phyloP scores from a whole-genome alignment of 1,284 basidiomycete genomes.

The Schizophyllum commune region DNA sequence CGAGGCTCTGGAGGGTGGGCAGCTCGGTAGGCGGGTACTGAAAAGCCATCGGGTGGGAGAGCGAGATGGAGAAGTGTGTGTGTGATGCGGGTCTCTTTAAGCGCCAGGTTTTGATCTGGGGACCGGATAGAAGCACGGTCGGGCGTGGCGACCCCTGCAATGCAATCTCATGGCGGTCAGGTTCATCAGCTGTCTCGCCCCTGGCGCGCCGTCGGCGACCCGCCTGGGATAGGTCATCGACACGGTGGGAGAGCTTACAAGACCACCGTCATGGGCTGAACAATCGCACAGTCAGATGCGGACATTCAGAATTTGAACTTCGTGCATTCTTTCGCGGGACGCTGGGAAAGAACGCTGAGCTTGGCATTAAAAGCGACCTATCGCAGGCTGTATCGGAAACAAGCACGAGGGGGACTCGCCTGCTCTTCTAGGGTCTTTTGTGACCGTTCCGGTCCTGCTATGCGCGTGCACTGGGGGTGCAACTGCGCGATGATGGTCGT shows the following conservation, averaged over 20 bases:
- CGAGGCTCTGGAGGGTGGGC: constrained; percentile 33
- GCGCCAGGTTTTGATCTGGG: neutral
- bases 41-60: neutral
- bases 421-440: neutral
- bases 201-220: too few relatives aligned
- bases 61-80: neutral
- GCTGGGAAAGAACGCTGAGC: too few relatives aligned
- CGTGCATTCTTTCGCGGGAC: too few relatives aligned
- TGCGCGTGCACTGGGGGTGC: neutral
- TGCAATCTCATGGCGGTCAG: too few relatives aligned
- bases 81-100: neutral
- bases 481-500: neutral
- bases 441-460: neutral
- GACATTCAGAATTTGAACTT: too few relatives aligned
- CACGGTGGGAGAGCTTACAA: too few relatives aligned
- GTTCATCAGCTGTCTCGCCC: too few relatives aligned
- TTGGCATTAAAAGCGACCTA: neutral
- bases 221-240: too few relatives aligned
- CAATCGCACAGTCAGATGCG: too few relatives aligned
- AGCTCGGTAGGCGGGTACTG: neutral
- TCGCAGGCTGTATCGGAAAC: neutral
- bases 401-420: neutral
- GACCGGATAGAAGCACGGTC: neutral
- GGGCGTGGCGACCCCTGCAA: too few relatives aligned
- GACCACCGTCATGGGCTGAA: too few relatives aligned